Percentiles rank a stretch among this genome's conserved stretches.
These are phyloP conservation scores for Nothophaeocryptopus gaeumannii DNA, from an alignment of 2,329 filamentous ascomycete genomes.

Conservation along the genomic window DNA sequence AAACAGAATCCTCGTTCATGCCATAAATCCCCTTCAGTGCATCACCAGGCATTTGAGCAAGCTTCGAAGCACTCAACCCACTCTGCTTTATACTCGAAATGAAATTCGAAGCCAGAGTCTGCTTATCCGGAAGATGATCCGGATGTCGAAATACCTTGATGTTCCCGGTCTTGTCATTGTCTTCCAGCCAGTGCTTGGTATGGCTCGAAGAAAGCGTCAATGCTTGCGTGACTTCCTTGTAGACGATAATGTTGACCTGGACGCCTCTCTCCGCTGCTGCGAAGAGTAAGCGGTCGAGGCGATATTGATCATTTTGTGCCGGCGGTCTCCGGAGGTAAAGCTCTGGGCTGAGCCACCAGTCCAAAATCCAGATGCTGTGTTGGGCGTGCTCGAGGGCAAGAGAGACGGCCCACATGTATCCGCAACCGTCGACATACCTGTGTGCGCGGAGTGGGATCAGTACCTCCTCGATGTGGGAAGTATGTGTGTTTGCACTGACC, in stretches of 20 bases:
- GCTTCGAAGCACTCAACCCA: constrained; percentile 53
- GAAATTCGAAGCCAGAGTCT: constrained; percentile 61
- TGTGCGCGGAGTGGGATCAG: not conserved
- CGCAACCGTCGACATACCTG: constrained; percentile 66
- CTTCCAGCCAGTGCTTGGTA: constrained; percentile 75
- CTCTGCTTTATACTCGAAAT: constrained; percentile 55
- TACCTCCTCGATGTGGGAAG: not conserved
- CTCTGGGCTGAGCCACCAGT: constrained; percentile 80
- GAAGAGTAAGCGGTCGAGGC: constrained; percentile 77
- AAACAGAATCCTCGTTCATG: constrained; percentile 72
- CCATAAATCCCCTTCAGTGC: constrained; percentile 78
- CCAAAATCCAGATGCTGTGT: constrained; percentile 76
- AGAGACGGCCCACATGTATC: constrained; percentile 82
- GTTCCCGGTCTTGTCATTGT: constrained; percentile 68
- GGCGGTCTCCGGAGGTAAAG: constrained; percentile 82
- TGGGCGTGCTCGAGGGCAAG: constrained; percentile 72
- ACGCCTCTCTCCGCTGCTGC: constrained; percentile 82
- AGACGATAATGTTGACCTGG: constrained; percentile 80
- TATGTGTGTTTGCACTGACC: constrained; percentile 59
- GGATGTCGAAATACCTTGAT: constrained; percentile 88
- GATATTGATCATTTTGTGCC: constrained; percentile 75
- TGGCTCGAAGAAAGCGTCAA: constrained; percentile 63
- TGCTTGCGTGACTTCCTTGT: constrained; percentile 68
- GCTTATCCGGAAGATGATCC: constrained; percentile 75
- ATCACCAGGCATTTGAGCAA: constrained; percentile 67